These are phyloP conservation scores for Metschnikowia gelsemii DNA, from an alignment of 805 yeast species.

Conservation along the genomic window DNA sequence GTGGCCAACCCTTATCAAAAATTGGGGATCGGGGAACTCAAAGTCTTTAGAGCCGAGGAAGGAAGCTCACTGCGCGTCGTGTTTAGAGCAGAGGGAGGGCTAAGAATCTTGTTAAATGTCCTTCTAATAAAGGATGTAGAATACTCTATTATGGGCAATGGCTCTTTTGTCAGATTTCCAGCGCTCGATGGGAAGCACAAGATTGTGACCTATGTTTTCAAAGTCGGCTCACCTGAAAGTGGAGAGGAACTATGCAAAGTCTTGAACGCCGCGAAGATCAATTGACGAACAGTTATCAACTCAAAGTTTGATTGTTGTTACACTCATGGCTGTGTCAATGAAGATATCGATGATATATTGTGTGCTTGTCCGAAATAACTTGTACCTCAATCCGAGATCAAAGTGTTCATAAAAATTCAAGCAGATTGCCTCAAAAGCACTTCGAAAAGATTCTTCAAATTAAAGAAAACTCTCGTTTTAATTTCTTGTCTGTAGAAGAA, in stretches of 20 bases:
- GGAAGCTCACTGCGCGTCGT: conserved; percentile 68
- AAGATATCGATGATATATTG: too few relatives aligned
- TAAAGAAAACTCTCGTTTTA: too few relatives aligned
- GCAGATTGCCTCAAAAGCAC: too few relatives aligned
- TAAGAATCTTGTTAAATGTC: conserved; percentile 72
- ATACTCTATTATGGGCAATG: conserved; percentile 63
- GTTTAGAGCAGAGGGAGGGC: conserved; percentile 86
- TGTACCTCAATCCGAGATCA: too few relatives aligned
- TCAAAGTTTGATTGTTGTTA: too few relatives aligned
- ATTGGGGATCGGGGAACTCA: conserved; percentile 81
- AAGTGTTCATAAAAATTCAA: too few relatives aligned
- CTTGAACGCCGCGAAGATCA: conserved; percentile 28
- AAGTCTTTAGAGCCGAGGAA: conserved; percentile 60
- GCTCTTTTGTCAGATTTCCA: conserved; percentile 67
- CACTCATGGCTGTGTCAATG: too few relatives aligned
- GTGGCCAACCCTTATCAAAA: conserved; percentile 52
- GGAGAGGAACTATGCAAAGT: conserved; percentile 50
- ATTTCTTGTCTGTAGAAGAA: too few relatives aligned
- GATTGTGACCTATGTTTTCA: conserved; percentile 66
- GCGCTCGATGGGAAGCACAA: conserved; percentile 47
- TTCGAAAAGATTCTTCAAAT: too few relatives aligned
- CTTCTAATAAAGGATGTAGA: conserved; percentile 55
- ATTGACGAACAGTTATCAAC: too few relatives aligned
- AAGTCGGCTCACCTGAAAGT: conserved; percentile 75
- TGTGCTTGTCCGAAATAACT: too few relatives aligned